Evolutionary conservation across 768 basidiomycete species (phyloP).

Genomic region (Kondoa subrosea): DNA sequence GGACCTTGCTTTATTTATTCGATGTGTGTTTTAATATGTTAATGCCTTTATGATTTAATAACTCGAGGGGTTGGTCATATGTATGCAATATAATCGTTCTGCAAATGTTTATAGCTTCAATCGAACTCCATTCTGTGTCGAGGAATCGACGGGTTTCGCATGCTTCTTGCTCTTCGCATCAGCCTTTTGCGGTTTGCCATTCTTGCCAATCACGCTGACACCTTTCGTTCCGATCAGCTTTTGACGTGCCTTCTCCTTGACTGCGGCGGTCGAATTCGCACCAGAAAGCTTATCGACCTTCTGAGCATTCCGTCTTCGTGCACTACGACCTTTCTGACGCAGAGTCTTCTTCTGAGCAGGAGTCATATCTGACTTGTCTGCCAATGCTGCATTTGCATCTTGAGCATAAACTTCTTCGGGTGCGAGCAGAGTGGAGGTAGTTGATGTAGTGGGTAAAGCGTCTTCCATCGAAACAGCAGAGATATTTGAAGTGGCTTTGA

Average conservation of each 20-base stretch:
- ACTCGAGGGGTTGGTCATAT: too few species aligned
- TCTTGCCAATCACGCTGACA: conserved; percentile 72
- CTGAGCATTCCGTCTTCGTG: conserved; percentile 50
- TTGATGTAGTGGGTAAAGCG: conserved; percentile 66
- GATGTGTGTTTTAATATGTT: too few species aligned
- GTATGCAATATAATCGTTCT: too few species aligned
- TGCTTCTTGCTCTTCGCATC: background rate
- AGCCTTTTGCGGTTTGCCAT: background rate
- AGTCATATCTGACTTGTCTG: conserved; percentile 61
- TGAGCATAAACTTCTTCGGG: conserved; percentile 70
- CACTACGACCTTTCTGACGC: conserved; percentile 35
- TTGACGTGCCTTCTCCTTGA: conserved; percentile 68
- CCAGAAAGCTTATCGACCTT: conserved; percentile 39
- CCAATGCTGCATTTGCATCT: conserved; percentile 34
- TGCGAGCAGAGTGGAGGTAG: conserved; percentile 62
- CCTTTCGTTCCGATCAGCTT: conserved; percentile 68
- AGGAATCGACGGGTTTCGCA: background rate
- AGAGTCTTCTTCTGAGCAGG: conserved; percentile 61
- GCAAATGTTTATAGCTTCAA: background rate
- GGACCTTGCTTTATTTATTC: too few species aligned
- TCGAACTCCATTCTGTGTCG: background rate
- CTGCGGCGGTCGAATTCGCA: conserved; percentile 44
- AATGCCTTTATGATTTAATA: too few species aligned
- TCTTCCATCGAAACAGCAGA: conserved; percentile 72
- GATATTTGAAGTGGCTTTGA: conserved; percentile 65